Evolutionary conservation across 2,329 filamentous ascomycete genomes (phyloP).

Genomic region (Cadophora sp.): DNA sequence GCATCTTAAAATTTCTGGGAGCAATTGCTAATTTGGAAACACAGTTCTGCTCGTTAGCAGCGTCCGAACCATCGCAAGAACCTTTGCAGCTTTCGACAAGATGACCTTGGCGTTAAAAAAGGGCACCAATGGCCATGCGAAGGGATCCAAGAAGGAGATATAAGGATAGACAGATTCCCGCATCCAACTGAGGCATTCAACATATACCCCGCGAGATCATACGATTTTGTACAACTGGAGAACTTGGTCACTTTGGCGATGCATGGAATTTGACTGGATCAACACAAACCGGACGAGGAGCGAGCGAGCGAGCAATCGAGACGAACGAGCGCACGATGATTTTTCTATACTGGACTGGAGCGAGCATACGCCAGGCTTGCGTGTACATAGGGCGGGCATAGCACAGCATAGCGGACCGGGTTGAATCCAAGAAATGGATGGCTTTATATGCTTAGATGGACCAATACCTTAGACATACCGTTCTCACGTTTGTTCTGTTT

Average conservation of each 20-base stretch:
- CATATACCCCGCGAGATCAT: conserved; percentile 10
- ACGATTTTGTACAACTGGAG: not conserved
- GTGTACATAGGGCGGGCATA: conserved; percentile 1
- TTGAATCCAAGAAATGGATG: conserved; percentile 4
- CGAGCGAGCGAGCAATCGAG: not conserved
- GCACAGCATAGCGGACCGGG: not conserved
- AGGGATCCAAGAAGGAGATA: conserved; percentile 17
- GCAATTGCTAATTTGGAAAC: not conserved
- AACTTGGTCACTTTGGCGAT: not conserved
- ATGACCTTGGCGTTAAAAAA: conserved; percentile 24
- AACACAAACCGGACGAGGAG: not conserved
- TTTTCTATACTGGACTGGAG: not conserved
- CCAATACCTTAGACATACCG: not conserved
- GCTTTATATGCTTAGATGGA: conserved; percentile 13
- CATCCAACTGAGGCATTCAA: conserved; percentile 13
- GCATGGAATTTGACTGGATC: conserved; percentile 4
- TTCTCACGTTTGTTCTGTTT: not conserved
- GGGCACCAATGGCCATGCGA: conserved; percentile 13
- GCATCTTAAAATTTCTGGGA: too few species aligned
- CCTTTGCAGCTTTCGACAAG: conserved; percentile 47
- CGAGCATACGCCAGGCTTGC: not conserved
- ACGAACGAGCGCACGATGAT: conserved; percentile 3
- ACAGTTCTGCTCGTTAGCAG: conserved; percentile 42
- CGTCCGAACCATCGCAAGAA: conserved; percentile 45
- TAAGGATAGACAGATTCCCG: conserved; percentile 10